Percentiles rank a stretch among this genome's conserved stretches.
Evolutionary conservation across 345 rosid species (phyloP).

Genomic region (Rhodamnia argentea): DNA sequence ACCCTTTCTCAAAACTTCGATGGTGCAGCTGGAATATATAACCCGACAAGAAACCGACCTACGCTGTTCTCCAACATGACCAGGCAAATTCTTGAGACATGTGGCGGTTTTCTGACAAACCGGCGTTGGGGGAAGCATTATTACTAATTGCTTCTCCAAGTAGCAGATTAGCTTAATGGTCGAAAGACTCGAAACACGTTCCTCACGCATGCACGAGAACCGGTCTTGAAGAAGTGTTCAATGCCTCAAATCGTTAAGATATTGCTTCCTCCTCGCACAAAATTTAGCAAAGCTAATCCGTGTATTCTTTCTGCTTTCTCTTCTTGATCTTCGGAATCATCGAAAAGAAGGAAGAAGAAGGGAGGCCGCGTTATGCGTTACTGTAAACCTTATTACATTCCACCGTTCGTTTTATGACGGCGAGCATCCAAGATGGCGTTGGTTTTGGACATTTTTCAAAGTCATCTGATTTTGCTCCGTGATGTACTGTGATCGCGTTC

Average conservation of each 20-base stretch:
- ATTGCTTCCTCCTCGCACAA: background rate
- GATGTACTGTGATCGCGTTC: no score
- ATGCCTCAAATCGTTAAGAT: background rate
- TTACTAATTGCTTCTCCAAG: background rate
- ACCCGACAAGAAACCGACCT: background rate
- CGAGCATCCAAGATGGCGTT: no score
- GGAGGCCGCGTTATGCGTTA: no score
- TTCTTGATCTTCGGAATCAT: background rate
- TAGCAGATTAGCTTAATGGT: background rate
- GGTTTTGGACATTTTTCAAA: no score
- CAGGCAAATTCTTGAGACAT: background rate
- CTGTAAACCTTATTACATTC: no score
- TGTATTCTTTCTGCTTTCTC: background rate
- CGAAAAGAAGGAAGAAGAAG: no score
- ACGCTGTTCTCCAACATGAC: background rate
- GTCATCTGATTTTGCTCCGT: no score
- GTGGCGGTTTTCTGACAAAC: background rate
- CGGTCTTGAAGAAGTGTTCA: background rate
- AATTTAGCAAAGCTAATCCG: background rate
- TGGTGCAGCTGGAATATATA: background rate
- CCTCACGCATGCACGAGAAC: background rate
- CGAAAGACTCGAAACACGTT: background rate
- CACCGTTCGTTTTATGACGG: no score
- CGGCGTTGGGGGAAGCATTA: background rate
- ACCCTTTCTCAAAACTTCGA: background rate